Base-by-base conservation (phyloP, 257 asterid species). In the Solanum infundibuliforme region DNA sequence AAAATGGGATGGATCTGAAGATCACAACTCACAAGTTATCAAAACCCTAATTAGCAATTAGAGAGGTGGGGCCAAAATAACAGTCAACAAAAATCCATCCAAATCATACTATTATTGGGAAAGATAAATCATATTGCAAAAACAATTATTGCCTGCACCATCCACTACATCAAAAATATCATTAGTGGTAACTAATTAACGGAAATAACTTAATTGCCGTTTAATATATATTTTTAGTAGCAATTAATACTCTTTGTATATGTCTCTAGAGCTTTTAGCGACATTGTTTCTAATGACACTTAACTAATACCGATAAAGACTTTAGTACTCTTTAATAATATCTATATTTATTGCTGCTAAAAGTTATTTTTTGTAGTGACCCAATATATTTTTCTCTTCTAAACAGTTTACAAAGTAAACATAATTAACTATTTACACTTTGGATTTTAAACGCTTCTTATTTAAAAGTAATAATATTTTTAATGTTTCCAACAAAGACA, bases 71-170 rank as follows among this genome's bases (percentile, higher is more conserved):
- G 4, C 31, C 71, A 43, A 31, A 71, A 43, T 79, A 83, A 21
- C 36, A 29, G 55, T 76, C 29, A 72, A 81, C 85, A 25, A 60
- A 72, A 58, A 88, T 88, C 82, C 55, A 75, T 7, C 60, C 86
- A 88, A 84, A 88, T 88, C 86, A 62, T 60, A 85, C 86, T 55
- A 66, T 88, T 62, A 75, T 31, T 76, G 82, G 83, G 81, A 85
- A 88, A 60, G 60, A 31, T 31, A 36, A 77, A 73, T 60, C 60
- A 58, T 9, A 25, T 73, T 58, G 31, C 32, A 48, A 31, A 83
- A 27, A 20, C 7, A 38, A 88, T 88, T 72, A 23, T n/a, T 20
- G 66, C 43, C n/a, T 18, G 31, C 85, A 76, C 83, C 8, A 36
- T 3, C 23, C 48, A 43, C 48, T 43, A 3, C 48, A 43, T 43